Evolutionary conservation across 164 flowering plant species (phyloP), one percentile per base, ranked within the genome.

Genomic region (Brasenia schreberi): DNA sequence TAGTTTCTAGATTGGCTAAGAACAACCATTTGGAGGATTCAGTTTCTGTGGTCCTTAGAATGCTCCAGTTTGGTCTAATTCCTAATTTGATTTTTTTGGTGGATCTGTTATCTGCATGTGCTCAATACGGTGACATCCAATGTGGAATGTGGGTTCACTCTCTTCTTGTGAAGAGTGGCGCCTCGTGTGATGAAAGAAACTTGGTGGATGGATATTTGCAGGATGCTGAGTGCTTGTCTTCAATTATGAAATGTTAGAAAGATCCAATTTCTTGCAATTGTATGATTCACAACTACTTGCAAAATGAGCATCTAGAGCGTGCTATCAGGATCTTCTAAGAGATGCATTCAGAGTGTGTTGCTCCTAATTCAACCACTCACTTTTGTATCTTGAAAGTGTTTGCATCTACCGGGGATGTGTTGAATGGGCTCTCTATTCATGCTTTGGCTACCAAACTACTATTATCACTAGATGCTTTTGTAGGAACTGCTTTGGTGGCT

Each of bases 101-200:
- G 12, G 62, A 39, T 42, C 39, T 70, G 60, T 45, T 70, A 16
- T 42, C 73, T 7, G 73, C 69, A 18, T 70, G 73, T 66, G 42
- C 62, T 0, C 39, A 52, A 9, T 23, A 18, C 4, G 53, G 61
- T 61, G 65, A 66, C 10, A 42, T 70, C 39, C 52, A 62, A 66
- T 42, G 12, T 65, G 73, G 73, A 27, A 61, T 43, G 39, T 66
- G 65, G 73, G 65, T 66, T 10, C 73, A 70, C 19, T 27, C 19
- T 17, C 66, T 65, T 43, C 18, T 66, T 12, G 56, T 70, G 52
- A 70, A 70, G 53, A 53, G 64, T 71, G 63, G 63, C 23, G 12
- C 18, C 7, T 2, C 12, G 4, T 23, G 33, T 19, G 94, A 89
- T 75, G 78, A 72, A 33, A 61, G 17, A 9, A 71, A 43, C 59